Percentiles rank a stretch among this genome's conserved stretches.
These are phyloP conservation scores for Aspergillus saccharolyticus DNA, from an alignment of 495 filamentous ascomycete species.

Conservation along the genomic window DNA sequence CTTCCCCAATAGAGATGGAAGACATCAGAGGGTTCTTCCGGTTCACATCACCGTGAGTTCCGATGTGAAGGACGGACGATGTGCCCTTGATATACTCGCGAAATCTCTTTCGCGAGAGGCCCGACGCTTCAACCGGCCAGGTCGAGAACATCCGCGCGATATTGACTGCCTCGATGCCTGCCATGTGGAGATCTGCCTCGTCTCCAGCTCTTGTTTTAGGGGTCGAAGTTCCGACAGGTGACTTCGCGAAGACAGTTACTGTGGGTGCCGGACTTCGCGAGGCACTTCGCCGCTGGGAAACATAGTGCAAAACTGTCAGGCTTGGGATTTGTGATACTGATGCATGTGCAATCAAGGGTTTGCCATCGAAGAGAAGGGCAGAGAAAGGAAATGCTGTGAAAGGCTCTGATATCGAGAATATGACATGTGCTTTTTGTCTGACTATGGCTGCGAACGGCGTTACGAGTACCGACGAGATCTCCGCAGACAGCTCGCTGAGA, in stretches of 20 bases:
- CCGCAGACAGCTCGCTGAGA: not conserved
- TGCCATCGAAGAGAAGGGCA: not conserved
- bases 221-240: not conserved
- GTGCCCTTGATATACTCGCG: not conserved
- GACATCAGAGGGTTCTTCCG: not conserved
- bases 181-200: not conserved
- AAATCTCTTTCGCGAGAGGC: not conserved
- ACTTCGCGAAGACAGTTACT: constrained; percentile 1
- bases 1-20: not conserved
- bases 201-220: not conserved
- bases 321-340: not conserved
- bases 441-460: not conserved
- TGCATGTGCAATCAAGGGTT: not conserved
- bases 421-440: not conserved
- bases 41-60: not conserved
- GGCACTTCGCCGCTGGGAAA: not conserved
- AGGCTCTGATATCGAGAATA: not conserved
- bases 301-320: not conserved
- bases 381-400: not conserved
- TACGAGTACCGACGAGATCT: not conserved
- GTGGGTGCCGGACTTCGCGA: not conserved
- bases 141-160: constrained; percentile 1
- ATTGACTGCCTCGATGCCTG: constrained; percentile 2
- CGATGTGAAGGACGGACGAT: not conserved
- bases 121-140: not conserved